Evolutionary conservation across 192 early-diverging fungal species (phyloP).

Genomic region (Piromyces sp.): DNA sequence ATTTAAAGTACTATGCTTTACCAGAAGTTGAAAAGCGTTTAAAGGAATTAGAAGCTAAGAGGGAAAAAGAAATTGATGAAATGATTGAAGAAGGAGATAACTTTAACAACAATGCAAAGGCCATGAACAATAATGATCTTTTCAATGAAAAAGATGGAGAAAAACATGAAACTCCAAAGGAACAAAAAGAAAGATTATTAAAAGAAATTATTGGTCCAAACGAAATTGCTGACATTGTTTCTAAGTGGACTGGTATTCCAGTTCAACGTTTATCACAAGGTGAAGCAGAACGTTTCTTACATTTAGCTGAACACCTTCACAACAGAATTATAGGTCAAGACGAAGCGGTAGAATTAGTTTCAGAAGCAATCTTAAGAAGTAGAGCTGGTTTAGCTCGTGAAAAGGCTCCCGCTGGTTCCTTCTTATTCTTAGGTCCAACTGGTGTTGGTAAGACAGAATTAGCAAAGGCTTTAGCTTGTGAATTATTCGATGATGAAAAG

Average conservation of each 20-base stretch:
- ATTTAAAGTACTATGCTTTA: slow-evolving; percentile 83
- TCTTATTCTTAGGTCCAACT: slow-evolving; percentile 91
- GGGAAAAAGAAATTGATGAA: slow-evolving; percentile 8
- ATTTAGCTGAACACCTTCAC: slow-evolving; percentile 52
- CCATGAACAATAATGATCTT: slow-evolving; percentile 9
- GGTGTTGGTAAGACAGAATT: slow-evolving; percentile 80
- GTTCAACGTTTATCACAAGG: slow-evolving; percentile 71
- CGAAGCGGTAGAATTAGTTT: slow-evolving; percentile 72
- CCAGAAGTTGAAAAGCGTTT: slow-evolving; percentile 73
- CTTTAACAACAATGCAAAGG: slow-evolving; percentile 19
- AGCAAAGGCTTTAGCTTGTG: slow-evolving; percentile 30
- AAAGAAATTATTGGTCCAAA: slow-evolving; percentile 77
- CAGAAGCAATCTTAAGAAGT: slow-evolving; percentile 75
- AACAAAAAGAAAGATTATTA: slow-evolving; percentile 30
- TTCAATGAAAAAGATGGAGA: no score
- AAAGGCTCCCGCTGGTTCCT: slow-evolving; percentile 71
- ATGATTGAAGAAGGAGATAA: slow-evolving; percentile 34
- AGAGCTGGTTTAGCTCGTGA: slow-evolving; percentile 73
- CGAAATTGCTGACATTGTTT: slow-evolving; percentile 84
- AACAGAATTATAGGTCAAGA: slow-evolving; percentile 85
- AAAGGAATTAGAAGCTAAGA: slow-evolving; percentile 45
- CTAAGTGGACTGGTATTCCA: slow-evolving; percentile 96
- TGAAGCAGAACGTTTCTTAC: slow-evolving; percentile 68
- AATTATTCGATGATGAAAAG: slow-evolving; percentile 93
- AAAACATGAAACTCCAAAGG: no score